phyloP scores from a whole-genome alignment of 2,329 filamentous ascomycete species.

The Colletotrichum camelliae region DNA sequence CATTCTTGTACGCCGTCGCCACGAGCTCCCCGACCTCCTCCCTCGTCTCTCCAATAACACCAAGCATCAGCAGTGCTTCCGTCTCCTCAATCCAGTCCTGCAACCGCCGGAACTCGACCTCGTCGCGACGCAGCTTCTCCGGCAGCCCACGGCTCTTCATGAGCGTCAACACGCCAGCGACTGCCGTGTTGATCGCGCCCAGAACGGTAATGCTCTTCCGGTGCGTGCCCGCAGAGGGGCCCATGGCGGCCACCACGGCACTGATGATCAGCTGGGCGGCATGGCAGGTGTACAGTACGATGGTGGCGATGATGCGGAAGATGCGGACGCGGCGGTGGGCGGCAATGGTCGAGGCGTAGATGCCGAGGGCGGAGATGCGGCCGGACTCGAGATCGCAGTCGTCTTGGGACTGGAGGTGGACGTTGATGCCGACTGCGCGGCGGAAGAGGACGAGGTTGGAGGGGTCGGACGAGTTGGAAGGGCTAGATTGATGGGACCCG shows the following conservation, averaged over 20 bases:
- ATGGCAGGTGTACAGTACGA: conserved; percentile 46
- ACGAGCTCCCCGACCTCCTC: conserved; percentile 48
- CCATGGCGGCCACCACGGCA: conserved; percentile 51
- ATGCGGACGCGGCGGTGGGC: conserved; percentile 33
- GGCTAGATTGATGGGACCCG: not conserved
- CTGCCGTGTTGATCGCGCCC: conserved; percentile 66
- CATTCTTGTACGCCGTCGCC: conserved; percentile 47
- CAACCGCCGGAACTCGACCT: conserved; percentile 49
- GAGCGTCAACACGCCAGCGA: conserved; percentile 66
- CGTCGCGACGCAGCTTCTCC: conserved; percentile 50
- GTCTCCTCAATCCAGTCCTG: conserved; percentile 62
- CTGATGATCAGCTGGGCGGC: conserved; percentile 52
- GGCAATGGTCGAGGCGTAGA: conserved; percentile 45
- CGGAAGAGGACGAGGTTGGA: conserved; percentile 48
- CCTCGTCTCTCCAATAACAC: conserved; percentile 45
- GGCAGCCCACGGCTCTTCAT: conserved; percentile 57
- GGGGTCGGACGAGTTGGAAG: conserved; percentile 29
- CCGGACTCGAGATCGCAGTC: conserved; percentile 37
- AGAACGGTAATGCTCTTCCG: conserved; percentile 59
- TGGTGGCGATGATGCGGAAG: conserved; percentile 39
- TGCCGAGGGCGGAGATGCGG: conserved; percentile 38
- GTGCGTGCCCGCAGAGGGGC: conserved; percentile 51
- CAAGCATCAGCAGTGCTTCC: conserved; percentile 47
- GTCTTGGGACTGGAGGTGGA: conserved; percentile 24
- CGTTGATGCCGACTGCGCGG: conserved; percentile 48